Conservation (phyloP, 176 grass and related monocot species). For the Tillandsia leiboldiana region DNA sequence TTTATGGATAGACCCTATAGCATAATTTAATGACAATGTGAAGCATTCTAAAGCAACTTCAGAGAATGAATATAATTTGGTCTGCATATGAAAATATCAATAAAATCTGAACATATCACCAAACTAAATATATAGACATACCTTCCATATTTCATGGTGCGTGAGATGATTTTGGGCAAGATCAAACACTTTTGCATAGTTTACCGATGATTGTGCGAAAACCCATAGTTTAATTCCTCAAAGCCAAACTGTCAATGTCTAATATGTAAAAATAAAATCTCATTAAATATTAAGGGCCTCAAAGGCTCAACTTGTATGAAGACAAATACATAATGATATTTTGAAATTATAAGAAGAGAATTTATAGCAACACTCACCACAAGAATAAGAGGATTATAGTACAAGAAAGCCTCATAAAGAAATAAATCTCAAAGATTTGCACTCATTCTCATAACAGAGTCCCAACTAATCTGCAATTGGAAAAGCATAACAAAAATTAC, state of each 20-base stretch:
- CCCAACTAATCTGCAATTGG: slow-evolving; percentile 66
- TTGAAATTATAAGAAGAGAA: neutral
- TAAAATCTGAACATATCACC: slow-evolving; percentile 1
- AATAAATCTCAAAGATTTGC: slow-evolving; percentile 77
- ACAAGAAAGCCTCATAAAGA: slow-evolving; percentile 91
- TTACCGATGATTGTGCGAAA: slow-evolving; percentile 76
- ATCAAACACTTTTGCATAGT: slow-evolving; percentile 86
- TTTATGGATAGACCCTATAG: too few relatives aligned
- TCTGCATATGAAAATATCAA: neutral
- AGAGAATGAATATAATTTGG: neutral
- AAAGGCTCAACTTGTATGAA: neutral
- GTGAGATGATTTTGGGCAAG: slow-evolving; percentile 79
- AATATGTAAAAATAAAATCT: slow-evolving; percentile 22
- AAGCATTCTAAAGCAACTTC: neutral
- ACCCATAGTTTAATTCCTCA: slow-evolving; percentile 98
- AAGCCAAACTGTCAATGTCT: slow-evolving; percentile 97
- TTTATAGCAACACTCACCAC: slow-evolving; percentile 42
- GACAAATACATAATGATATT: neutral
- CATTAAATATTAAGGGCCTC: neutral
- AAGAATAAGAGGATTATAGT: slow-evolving; percentile 95
- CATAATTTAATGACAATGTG: neutral
- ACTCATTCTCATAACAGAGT: slow-evolving; percentile 95
- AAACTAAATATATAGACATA: slow-evolving; percentile 20
- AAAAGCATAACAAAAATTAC: slow-evolving; percentile 13
- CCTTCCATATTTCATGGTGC: slow-evolving; percentile 91